These are phyloP conservation scores for Dendrostoma leiphaemia DNA, from an alignment of 2,329 filamentous ascomycete genomes.

Conservation along the genomic window DNA sequence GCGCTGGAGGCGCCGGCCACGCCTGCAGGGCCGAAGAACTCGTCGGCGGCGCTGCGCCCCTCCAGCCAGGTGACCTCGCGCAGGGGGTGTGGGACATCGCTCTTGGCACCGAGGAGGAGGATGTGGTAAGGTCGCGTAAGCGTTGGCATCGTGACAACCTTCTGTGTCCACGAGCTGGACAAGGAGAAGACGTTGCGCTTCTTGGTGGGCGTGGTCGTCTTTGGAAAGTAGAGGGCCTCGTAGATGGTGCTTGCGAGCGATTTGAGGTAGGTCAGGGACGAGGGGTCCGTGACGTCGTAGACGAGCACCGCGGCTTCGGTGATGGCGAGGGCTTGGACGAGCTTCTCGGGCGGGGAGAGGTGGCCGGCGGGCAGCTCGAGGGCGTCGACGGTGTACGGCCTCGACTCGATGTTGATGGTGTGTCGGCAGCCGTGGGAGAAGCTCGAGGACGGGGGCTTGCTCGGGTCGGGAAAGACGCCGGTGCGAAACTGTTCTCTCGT, in stretches of 20 bases:
- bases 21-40: constrained; percentile 21
- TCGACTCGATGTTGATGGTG: constrained; percentile 30
- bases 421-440: constrained; percentile 29
- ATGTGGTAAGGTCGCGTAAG: constrained; percentile 29
- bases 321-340: constrained; percentile 36
- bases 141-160: background rate
- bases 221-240: constrained; percentile 1
- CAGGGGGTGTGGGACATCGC: constrained; percentile 28
- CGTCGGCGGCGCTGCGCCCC: constrained; percentile 23
- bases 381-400: constrained; percentile 33
- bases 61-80: constrained; percentile 31
- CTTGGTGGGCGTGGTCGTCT: background rate
- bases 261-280: constrained; percentile 24
- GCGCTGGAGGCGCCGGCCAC: constrained; percentile 21
- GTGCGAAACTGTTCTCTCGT: constrained; percentile 29
- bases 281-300: constrained; percentile 30
- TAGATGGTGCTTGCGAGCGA: constrained; percentile 7
- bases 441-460: constrained; percentile 23
- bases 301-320: constrained; percentile 39
- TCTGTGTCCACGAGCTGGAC: background rate
- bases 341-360: constrained; percentile 29
- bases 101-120: constrained; percentile 35
- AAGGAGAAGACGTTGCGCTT: constrained; percentile 4
- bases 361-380: constrained; percentile 35
- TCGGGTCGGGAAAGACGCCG: constrained; percentile 25